Evolutionary conservation across 192 early-diverging fungal genomes (phyloP).

Genomic region (Podochytrium sp.): DNA sequence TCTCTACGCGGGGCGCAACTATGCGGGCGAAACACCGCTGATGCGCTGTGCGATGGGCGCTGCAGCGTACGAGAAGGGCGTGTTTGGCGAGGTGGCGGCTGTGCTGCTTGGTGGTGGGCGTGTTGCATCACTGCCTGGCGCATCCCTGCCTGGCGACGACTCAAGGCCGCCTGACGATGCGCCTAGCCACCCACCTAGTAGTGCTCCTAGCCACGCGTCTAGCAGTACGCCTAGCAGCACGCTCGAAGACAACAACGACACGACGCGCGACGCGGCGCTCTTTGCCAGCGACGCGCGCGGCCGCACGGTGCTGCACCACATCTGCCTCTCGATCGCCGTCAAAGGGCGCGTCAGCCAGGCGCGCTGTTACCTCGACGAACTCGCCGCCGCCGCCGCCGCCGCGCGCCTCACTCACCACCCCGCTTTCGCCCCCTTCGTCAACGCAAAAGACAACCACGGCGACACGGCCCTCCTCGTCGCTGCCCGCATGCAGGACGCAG

Average conservation of each 20-base stretch:
- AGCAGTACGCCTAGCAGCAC: not conserved
- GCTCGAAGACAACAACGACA: not conserved
- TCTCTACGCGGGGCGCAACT: too few species aligned
- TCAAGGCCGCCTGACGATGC: not conserved
- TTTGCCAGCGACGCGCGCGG: constrained; percentile 67
- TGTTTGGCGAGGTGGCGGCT: not conserved
- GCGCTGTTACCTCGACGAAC: constrained; percentile 86
- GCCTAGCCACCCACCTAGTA: not conserved
- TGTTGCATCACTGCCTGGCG: not conserved
- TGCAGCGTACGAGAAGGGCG: constrained; percentile 74
- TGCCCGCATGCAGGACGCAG: constrained; percentile 77
- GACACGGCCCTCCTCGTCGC: constrained; percentile 86
- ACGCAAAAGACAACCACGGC: constrained; percentile 71
- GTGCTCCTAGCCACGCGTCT: not conserved
- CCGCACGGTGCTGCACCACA: constrained; percentile 92
- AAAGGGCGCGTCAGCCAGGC: constrained; percentile 74
- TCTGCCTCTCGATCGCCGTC: constrained; percentile 70
- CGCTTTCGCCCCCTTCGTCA: constrained; percentile 46
- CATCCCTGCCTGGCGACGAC: not conserved
- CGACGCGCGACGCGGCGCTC: not conserved
- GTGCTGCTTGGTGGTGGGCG: not conserved
- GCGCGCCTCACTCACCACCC: constrained; percentile 12
- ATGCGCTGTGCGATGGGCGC: constrained; percentile 85
- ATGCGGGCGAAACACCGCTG: constrained; percentile 85
- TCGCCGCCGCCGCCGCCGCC: constrained; percentile 64